Conservation (phyloP, 2,329 filamentous ascomycete species). For the Ceratocystis lukuohia region DNA sequence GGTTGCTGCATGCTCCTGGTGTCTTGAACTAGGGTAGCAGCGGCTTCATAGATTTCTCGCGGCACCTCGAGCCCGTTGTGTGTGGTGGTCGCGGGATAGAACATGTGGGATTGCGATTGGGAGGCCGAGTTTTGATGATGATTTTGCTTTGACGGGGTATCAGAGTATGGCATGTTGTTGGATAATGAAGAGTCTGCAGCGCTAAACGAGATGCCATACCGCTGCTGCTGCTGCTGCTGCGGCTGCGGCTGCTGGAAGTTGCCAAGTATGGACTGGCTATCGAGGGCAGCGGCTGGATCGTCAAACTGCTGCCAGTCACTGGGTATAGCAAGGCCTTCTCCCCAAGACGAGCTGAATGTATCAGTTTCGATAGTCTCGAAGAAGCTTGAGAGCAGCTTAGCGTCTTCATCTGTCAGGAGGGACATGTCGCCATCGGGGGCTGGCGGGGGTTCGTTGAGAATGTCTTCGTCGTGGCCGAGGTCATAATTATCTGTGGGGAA, state of each 20-base stretch:
- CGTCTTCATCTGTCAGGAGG: slow-evolving; percentile 50
- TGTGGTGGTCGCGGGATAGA: background rate
- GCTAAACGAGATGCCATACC: slow-evolving; percentile 20
- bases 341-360: slow-evolving; percentile 38
- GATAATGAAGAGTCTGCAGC: slow-evolving; percentile 19
- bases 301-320: slow-evolving; percentile 40
- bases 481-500: slow-evolving; percentile 33
- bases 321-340: slow-evolving; percentile 37
- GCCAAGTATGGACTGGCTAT: slow-evolving; percentile 22
- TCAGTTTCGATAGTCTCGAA: slow-evolving; percentile 42
- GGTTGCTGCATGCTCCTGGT: slow-evolving; percentile 30
- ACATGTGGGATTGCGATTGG: background rate
- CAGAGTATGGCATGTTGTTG: background rate
- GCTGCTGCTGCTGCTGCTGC: no score
- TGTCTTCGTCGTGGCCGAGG: slow-evolving; percentile 16
- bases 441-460: slow-evolving; percentile 36
- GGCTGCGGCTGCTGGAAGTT: background rate
- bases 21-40: slow-evolving; percentile 18
- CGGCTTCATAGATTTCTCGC: slow-evolving; percentile 18
- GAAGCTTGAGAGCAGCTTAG: slow-evolving; percentile 43
- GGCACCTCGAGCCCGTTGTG: slow-evolving; percentile 15
- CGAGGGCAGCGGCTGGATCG: slow-evolving; percentile 23
- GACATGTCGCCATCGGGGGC: slow-evolving; percentile 51
- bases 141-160: background rate
- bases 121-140: slow-evolving; percentile 1